Percentiles rank a stretch among this genome's conserved stretches.
Conservation (phyloP, 257 asterid genomes). For the Linderniella brevidens region DNA sequence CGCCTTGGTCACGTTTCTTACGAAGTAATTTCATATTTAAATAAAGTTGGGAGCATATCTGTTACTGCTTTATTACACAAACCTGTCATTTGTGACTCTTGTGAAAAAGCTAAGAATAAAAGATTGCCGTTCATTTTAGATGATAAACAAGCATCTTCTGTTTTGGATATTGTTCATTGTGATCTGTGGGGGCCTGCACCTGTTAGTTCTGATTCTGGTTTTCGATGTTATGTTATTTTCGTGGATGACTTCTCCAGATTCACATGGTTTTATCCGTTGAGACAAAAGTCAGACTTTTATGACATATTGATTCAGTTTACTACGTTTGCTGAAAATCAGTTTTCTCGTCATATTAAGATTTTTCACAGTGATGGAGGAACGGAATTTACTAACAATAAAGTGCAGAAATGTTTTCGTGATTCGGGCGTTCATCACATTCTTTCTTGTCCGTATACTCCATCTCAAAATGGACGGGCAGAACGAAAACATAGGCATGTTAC, state of each 20-base stretch:
- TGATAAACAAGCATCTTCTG: background rate
- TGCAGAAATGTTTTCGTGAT: background rate
- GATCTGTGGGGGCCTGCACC: constrained; percentile 7
- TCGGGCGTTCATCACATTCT: background rate
- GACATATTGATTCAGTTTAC: background rate
- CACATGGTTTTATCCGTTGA: constrained; percentile 8
- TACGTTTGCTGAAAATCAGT: constrained; percentile 1
- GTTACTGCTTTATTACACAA: background rate
- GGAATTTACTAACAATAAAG: background rate
- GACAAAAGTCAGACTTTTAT: background rate
- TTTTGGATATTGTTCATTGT: constrained; percentile 6
- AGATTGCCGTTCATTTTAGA: background rate
- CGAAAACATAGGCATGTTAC: background rate
- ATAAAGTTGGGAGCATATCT: background rate
- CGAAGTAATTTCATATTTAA: background rate
- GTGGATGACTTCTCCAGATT: constrained; percentile 8
- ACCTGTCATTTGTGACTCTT: background rate
- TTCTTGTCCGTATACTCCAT: background rate
- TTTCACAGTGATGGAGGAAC: constrained; percentile 10
- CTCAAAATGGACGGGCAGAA: background rate
- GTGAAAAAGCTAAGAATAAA: background rate
- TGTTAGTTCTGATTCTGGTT: background rate
- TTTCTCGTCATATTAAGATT: background rate
- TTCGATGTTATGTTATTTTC: constrained; percentile 6
- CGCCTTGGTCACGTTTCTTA: background rate